Base-by-base conservation (phyloP, 2,329 filamentous ascomycete genomes). In the Hortaea werneckii region DNA sequence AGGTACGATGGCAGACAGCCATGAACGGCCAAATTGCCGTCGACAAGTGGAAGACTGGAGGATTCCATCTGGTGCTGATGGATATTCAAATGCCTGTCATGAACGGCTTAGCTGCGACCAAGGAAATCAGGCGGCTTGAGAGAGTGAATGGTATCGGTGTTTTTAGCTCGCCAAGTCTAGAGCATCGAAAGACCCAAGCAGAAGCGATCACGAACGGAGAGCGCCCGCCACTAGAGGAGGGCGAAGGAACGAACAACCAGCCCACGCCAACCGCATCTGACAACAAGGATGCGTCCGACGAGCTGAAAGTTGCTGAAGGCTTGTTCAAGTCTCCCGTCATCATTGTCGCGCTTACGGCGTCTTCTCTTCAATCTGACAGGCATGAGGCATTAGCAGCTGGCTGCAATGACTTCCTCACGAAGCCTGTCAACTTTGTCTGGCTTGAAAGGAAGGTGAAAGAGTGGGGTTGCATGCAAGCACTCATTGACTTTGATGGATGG, bases 381-480 rank as follows among this genome's bases (percentile, higher is more conserved):
- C 89, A 95, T 62, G 89, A 95, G 65, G 92, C 92, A 3, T 71
- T 96, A 58, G 90, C 90, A 28, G 92, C 90, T 35, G 92, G 92
- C 4, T 96, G 92, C 65, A 98, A 98, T 64, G 92, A 98, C 67
- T 98, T 96, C 67, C 73, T 98, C 63, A 96, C 92, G 50, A 61
- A 95, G 87, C 92, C 92, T 13, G 90, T 98, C 55, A 94, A 94
- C 64, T 95, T 95, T 62, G 85, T 94, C 49, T 98, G 90, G 89
- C 78, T 98, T 27, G 87, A 95, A 65, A 81, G 90, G 47, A 98
- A 98, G 66, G 89, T 96, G 56, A 95, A 94, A 69, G 92, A 98
- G 73, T 98, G 92, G 92, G 92, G 92, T 46, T 96, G 92, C 71
- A 98, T 98, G 92, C 92, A 96, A 71, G 92, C 92, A 7, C 76